A percentile compares a stretch with the other conserved stretches of the same genome.
These are phyloP conservation scores for Macrophomina tecta DNA, from an alignment of 2,329 filamentous ascomycete genomes.

Conservation along the genomic window DNA sequence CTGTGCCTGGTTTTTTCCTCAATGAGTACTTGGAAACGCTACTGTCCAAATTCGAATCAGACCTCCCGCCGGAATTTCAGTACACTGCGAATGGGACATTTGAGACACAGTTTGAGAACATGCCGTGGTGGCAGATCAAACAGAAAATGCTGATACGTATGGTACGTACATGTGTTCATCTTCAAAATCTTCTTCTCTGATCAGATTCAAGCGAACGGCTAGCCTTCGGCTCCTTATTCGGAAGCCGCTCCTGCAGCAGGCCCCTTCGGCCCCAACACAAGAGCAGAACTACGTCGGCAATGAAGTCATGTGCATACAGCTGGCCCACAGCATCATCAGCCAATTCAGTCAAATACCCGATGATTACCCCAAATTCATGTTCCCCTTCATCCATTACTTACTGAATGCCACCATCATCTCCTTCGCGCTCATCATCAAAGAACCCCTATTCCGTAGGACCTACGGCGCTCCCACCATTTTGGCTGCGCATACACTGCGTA, in stretches of 20 bases:
- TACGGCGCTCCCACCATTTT: not conserved
- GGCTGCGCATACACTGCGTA: not conserved
- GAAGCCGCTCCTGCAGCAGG: not conserved
- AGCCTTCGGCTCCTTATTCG: not conserved
- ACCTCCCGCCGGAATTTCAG: not conserved
- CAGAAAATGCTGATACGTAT: not conserved
- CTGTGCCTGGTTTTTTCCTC: not conserved
- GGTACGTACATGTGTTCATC: not conserved
- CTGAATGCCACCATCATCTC: not conserved
- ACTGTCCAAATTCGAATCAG: not conserved
- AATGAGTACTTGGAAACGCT: not conserved
- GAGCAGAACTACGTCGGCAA: not conserved
- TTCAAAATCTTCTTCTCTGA: no score
- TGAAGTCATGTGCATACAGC: not conserved
- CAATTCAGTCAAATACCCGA: constrained; percentile 2
- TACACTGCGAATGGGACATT: not conserved
- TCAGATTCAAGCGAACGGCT: not conserved
- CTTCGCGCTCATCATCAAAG: not conserved
- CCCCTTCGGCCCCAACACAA: not conserved
- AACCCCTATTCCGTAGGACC: not conserved
- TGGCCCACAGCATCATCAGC: not conserved
- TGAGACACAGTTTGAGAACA: not conserved
- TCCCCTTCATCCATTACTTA: constrained; percentile 1
- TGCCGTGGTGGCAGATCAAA: constrained; percentile 3
- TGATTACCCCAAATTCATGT: constrained; percentile 3